Conservation (phyloP, 768 basidiomycete genomes). For the Boletus fagicola region DNA sequence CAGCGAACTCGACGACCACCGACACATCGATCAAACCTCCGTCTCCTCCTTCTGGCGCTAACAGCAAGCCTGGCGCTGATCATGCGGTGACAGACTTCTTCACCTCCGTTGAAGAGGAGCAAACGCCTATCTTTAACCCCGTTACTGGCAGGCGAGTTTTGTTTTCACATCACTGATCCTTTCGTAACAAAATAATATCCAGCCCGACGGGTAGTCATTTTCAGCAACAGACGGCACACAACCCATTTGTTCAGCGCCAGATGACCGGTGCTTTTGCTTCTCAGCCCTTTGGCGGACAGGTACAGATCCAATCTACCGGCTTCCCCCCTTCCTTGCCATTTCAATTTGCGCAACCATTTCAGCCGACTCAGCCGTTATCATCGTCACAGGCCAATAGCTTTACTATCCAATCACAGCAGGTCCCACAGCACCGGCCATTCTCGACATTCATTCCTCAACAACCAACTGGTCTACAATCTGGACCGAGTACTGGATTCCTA, state of each 20-base stretch:
- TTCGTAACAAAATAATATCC: slow-evolving; percentile 11
- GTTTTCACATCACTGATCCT: background rate
- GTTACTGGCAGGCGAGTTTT: slow-evolving; percentile 48
- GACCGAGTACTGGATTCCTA: slow-evolving; percentile 47
- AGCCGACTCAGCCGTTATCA: slow-evolving; percentile 10
- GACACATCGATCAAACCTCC: slow-evolving; percentile 24
- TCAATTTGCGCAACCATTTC: slow-evolving; percentile 34
- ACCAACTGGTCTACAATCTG: slow-evolving; percentile 41
- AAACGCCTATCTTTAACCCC: slow-evolving; percentile 69
- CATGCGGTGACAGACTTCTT: slow-evolving; percentile 83
- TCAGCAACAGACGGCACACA: slow-evolving; percentile 59
- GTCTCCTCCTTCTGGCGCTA: slow-evolving; percentile 24
- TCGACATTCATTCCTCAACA: slow-evolving; percentile 58
- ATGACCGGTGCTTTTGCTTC: slow-evolving; percentile 45
- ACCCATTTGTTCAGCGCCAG: slow-evolving; percentile 74
- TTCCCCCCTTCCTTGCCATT: slow-evolving; percentile 45
- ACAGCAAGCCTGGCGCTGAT: slow-evolving; percentile 36
- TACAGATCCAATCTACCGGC: slow-evolving; percentile 57
- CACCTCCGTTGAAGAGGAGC: slow-evolving; percentile 77
- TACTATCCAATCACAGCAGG: slow-evolving; percentile 37
- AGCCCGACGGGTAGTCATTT: slow-evolving; percentile 52
- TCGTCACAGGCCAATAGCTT: slow-evolving; percentile 17
- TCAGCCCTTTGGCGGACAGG: slow-evolving; percentile 44
- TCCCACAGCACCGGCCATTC: slow-evolving; percentile 50
- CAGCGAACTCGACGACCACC: slow-evolving; percentile 21